These are phyloP conservation scores for Cryphonectria radicalis DNA, from an alignment of 2,329 filamentous ascomycete species.

Conservation along the genomic window DNA sequence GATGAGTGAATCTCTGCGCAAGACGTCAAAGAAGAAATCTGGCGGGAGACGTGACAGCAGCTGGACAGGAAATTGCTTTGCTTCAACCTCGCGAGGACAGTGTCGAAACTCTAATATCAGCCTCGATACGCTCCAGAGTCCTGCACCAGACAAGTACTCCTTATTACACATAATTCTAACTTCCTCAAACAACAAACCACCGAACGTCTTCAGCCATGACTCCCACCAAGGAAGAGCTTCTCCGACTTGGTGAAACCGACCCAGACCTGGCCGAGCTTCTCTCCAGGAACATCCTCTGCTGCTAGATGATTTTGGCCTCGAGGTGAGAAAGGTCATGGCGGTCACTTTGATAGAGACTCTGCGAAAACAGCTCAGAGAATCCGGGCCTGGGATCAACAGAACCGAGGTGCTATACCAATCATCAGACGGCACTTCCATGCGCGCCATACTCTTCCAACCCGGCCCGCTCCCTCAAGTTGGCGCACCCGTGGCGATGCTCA, in stretches of 20 bases:
- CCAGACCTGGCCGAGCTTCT: not conserved
- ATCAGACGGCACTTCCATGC: not conserved
- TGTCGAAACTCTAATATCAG: not conserved
- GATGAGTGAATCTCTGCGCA: too few species aligned
- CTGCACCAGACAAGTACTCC: not conserved
- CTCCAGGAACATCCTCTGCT: not conserved
- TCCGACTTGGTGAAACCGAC: not conserved
- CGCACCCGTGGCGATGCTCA: not conserved
- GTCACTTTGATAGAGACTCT: not conserved
- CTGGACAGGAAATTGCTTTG: not conserved
- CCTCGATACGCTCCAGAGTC: not conserved
- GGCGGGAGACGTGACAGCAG: not conserved
- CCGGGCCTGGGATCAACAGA: not conserved
- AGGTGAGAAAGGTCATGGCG: not conserved
- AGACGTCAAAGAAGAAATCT: not conserved
- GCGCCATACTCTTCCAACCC: not conserved
- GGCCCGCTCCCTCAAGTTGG: not conserved
- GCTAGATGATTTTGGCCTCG: not conserved
- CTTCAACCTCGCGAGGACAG: not conserved
- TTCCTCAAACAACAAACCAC: not conserved
- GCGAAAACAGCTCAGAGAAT: not conserved
- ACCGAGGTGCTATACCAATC: not conserved
- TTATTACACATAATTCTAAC: not conserved
- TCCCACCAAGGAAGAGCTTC: not conserved
- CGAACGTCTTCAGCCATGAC: not conserved